Evolutionary conservation across 208 protist species (phyloP).

Genomic region (Leishmania lainsoni): DNA sequence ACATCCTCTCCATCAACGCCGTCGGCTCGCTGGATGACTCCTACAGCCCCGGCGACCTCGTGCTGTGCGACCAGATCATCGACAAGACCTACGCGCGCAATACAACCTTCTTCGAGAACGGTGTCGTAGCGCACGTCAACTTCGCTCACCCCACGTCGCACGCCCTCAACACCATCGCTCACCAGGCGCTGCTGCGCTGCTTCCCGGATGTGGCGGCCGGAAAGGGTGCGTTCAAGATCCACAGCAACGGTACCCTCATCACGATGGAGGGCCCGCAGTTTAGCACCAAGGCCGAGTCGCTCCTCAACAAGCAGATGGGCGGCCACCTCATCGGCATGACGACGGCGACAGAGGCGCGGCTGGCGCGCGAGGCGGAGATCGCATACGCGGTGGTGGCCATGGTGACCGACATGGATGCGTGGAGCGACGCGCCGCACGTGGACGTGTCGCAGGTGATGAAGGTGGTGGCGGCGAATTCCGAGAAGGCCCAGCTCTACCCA

Average conservation of each 20-base stretch:
- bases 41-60: constrained; percentile 84
- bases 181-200: constrained; percentile 37
- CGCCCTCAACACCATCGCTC: constrained; percentile 41
- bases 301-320: constrained; percentile 75
- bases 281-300: constrained; percentile 85
- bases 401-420: constrained; percentile 96
- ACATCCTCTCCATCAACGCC: constrained; percentile 87
- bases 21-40: constrained; percentile 82
- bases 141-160: constrained; percentile 84
- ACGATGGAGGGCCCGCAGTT: constrained; percentile 94
- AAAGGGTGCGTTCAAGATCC: constrained; percentile 46
- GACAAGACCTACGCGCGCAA: constrained; percentile 77
- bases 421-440: constrained; percentile 84
- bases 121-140: constrained; percentile 80
- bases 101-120: constrained; percentile 86
- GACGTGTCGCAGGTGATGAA: constrained; percentile 54
- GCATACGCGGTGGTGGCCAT: constrained; percentile 83
- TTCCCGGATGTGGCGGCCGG: constrained; percentile 40
- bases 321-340: constrained; percentile 94
- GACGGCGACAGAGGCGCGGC: constrained; percentile 84
- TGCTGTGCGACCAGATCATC: constrained; percentile 89
- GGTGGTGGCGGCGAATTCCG: constrained; percentile 60
- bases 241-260: constrained; percentile 68
- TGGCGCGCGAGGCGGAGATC: constrained; percentile 93
- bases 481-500: constrained; percentile 72